Percentiles rank a stretch among this genome's conserved stretches.
Evolutionary conservation across 768 basidiomycete genomes (phyloP).

Genomic region (Termitomyces eurrhizus): DNA sequence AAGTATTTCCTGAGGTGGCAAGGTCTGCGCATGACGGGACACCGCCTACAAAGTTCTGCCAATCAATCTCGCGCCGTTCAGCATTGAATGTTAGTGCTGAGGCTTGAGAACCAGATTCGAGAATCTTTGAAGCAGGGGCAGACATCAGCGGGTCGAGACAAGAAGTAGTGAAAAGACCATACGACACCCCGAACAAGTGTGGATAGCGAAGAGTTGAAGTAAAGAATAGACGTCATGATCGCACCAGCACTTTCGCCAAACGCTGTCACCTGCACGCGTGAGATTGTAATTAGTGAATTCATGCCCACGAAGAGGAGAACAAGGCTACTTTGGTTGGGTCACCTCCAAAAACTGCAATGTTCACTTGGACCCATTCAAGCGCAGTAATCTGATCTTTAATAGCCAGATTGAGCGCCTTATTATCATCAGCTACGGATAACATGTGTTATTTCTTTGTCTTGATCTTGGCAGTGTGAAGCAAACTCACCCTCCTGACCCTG

Average conservation of each 20-base stretch:
- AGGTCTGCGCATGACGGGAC: slow-evolving; percentile 22
- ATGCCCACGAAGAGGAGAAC: no score
- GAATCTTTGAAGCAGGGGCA: slow-evolving; percentile 26
- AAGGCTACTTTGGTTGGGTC: slow-evolving; percentile 38
- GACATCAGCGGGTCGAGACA: background rate
- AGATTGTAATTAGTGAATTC: background rate
- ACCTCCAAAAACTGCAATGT: slow-evolving; percentile 56
- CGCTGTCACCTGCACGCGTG: slow-evolving; percentile 51
- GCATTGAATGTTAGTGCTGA: slow-evolving; percentile 25
- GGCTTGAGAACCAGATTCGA: slow-evolving; percentile 39
- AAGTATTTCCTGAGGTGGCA: slow-evolving; percentile 26
- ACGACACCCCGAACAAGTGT: slow-evolving; percentile 26
- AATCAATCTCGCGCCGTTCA: slow-evolving; percentile 23
- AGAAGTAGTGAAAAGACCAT: slow-evolving; percentile 8
- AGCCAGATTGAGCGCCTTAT: slow-evolving; percentile 34
- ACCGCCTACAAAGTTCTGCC: slow-evolving; percentile 27
- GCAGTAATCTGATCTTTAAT: slow-evolving; percentile 37
- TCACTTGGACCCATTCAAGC: slow-evolving; percentile 46
- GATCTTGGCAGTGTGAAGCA: background rate
- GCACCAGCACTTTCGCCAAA: background rate
- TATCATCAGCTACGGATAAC: slow-evolving; percentile 21
- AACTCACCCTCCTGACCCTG: slow-evolving; percentile 28
- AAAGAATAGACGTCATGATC: background rate
- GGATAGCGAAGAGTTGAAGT: background rate
- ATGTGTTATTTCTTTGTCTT: slow-evolving; percentile 19